Evolutionary conservation across 169 alveolate genomes (phyloP).

Genomic region (Neospora caninum): DNA sequence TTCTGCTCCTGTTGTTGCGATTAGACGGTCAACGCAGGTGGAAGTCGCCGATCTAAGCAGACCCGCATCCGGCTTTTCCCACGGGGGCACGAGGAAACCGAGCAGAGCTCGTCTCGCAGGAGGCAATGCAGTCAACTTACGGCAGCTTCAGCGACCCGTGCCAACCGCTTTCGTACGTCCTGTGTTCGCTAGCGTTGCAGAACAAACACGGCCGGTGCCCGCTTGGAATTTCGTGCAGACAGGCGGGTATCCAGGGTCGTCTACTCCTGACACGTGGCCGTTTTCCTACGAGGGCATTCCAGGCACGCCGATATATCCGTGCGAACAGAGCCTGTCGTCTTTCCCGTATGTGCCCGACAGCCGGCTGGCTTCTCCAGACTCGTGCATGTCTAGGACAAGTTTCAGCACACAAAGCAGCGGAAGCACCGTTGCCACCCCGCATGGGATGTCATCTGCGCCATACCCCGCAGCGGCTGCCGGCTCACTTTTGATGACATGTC

Average conservation of each 20-base stretch:
- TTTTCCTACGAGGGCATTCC: neutral
- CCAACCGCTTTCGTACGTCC: neutral
- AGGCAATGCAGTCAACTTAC: neutral
- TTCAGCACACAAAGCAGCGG: slow-evolving; percentile 1
- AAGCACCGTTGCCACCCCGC: neutral
- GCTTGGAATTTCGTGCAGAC: neutral
- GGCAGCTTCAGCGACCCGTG: neutral
- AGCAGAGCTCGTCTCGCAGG: neutral
- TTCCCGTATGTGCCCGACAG: slow-evolving; percentile 2
- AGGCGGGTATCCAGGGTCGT: neutral
- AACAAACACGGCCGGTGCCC: neutral
- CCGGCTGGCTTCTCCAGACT: slow-evolving; percentile 1
- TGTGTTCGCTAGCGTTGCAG: neutral
- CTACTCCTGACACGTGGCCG: neutral
- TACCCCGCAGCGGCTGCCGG: neutral
- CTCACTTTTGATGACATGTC: neutral
- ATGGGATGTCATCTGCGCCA: neutral
- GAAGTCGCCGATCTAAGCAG: too few relatives aligned
- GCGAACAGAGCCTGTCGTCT: neutral
- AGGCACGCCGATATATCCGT: neutral
- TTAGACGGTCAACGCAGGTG: neutral
- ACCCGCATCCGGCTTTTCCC: too few relatives aligned
- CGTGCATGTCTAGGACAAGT: neutral
- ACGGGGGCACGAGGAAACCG: neutral
- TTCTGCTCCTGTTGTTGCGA: neutral